These are phyloP conservation scores for Eucalyptus pauciflora DNA, from an alignment of 345 rosid species.

Conservation along the genomic window DNA sequence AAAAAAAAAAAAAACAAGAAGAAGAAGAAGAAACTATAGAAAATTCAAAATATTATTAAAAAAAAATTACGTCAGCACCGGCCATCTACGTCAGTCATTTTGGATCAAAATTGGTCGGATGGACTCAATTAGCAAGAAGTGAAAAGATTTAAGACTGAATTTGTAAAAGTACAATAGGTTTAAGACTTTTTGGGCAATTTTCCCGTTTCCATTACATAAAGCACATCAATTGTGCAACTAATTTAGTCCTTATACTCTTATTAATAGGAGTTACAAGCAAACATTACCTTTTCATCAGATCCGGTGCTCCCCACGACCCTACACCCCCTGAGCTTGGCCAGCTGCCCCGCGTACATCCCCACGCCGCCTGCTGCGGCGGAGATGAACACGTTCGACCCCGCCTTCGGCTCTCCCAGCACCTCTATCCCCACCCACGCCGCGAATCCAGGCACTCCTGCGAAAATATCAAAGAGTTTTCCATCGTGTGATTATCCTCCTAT, in stretches of 20 bases:
- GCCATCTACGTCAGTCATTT: too few species aligned
- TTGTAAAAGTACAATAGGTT: too few species aligned
- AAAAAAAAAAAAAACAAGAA: too few species aligned
- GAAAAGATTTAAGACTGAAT: too few species aligned
- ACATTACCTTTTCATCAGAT: conserved; percentile 27
- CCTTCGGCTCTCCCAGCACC: conserved; percentile 18
- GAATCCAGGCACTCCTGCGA: conserved; percentile 27
- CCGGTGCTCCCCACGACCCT: conserved; percentile 40
- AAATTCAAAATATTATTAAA: too few species aligned
- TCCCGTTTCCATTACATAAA: too few species aligned
- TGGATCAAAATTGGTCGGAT: too few species aligned
- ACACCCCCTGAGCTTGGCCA: conserved; percentile 39
- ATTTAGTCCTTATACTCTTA: neutral
- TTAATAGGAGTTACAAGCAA: neutral
- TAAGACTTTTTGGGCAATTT: too few species aligned
- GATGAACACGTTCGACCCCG: conserved; percentile 24
- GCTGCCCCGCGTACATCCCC: conserved; percentile 41
- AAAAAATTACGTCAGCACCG: too few species aligned
- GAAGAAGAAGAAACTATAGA: neutral
- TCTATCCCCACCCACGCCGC: conserved; percentile 39
- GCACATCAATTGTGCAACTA: neutral
- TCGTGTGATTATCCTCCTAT: neutral
- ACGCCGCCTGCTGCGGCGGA: conserved; percentile 50
- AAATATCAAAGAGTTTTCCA: neutral
- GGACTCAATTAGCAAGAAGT: too few species aligned